Evolutionary conservation across 2,329 filamentous ascomycete genomes (phyloP).

Genomic region (Tolypocladium album): DNA sequence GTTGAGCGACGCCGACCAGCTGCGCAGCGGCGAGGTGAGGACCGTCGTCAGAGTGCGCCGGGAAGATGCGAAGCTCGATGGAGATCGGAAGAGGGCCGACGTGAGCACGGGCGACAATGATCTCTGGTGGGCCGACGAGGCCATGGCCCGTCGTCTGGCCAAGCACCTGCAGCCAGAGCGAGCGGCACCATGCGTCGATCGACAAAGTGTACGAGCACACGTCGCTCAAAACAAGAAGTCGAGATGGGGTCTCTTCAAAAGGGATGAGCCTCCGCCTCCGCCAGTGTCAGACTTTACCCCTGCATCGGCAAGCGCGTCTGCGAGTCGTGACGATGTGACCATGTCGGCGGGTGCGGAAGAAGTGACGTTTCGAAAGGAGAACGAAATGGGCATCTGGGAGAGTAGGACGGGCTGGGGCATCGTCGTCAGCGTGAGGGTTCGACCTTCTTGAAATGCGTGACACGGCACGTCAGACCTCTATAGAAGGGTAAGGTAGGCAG

Average conservation of each 20-base stretch:
- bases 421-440: constrained; percentile 27
- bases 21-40: constrained; percentile 16
- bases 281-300: background rate
- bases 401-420: constrained; percentile 38
- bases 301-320: background rate
- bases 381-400: constrained; percentile 41
- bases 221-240: constrained; percentile 20
- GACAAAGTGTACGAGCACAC: constrained; percentile 16
- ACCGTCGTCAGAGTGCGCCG: constrained; percentile 18
- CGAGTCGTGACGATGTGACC: constrained; percentile 12
- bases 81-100: constrained; percentile 15
- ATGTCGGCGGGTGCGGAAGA: constrained; percentile 35
- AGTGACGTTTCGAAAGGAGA: constrained; percentile 39
- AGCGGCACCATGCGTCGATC: constrained; percentile 9
- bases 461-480: background rate
- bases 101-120: background rate
- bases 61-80: background rate
- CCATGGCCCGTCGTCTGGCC: constrained; percentile 33
- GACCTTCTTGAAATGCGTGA: background rate
- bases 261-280: constrained; percentile 6
- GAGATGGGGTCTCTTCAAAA: constrained; percentile 24
- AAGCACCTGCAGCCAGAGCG: constrained; percentile 27
- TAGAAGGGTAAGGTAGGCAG: background rate
- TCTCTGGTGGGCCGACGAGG: constrained; percentile 38
- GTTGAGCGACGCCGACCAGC: constrained; percentile 21